These are phyloP conservation scores for Aspergillus neoniger DNA, from an alignment of 2,329 filamentous ascomycete genomes.

Conservation along the genomic window DNA sequence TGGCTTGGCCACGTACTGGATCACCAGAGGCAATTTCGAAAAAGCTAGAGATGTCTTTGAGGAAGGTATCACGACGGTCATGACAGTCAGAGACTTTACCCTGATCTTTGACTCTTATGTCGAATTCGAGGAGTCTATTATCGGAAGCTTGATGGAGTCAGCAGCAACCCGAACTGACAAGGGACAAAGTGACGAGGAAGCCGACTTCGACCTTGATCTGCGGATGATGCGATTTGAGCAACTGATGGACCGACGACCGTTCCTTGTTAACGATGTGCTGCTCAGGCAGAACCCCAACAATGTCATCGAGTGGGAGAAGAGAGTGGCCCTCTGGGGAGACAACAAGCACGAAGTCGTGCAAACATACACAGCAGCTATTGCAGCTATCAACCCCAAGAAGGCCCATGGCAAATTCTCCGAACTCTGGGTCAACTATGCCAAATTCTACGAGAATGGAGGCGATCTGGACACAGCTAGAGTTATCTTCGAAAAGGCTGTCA, in stretches of 20 bases:
- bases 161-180: slow-evolving; percentile 79
- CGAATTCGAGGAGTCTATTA: slow-evolving; percentile 96
- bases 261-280: slow-evolving; percentile 93
- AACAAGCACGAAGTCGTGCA: slow-evolving; percentile 89
- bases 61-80: slow-evolving; percentile 94
- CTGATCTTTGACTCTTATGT: slow-evolving; percentile 95
- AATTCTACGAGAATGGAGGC: slow-evolving; percentile 88
- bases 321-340: slow-evolving; percentile 91
- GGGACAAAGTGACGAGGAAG: slow-evolving; percentile 73
- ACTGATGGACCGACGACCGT: slow-evolving; percentile 93
- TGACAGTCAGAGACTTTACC: slow-evolving; percentile 97
- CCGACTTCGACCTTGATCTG: slow-evolving; percentile 92
- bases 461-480: slow-evolving; percentile 82
- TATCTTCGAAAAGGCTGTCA: slow-evolving; percentile 97
- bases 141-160: slow-evolving; percentile 85
- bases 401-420: slow-evolving; percentile 91
- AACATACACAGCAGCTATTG: slow-evolving; percentile 92
- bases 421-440: slow-evolving; percentile 94
- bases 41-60: slow-evolving; percentile 91
- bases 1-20: slow-evolving; percentile 94
- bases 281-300: slow-evolving; percentile 95
- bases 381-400: slow-evolving; percentile 89
- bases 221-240: slow-evolving; percentile 98
- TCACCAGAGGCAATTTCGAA: slow-evolving; percentile 88
- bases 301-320: slow-evolving; percentile 95